Base-by-base conservation (phyloP, 306 rosid genomes). In the Acmispon strigosus region DNA sequence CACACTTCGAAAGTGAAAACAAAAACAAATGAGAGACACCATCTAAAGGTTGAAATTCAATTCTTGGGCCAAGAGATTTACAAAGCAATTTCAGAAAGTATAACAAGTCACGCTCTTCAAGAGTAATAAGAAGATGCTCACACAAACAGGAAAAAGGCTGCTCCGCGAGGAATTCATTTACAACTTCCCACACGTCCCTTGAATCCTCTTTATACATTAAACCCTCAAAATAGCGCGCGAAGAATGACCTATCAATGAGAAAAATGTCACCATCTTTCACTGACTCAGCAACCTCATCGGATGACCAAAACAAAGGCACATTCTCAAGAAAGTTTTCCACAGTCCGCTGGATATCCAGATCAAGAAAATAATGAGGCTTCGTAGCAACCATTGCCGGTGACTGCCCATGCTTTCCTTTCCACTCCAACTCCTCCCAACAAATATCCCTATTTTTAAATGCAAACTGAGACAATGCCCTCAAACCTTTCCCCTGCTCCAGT, bases 321-420 rank as follows among this genome's bases (percentile, higher is more conserved):
- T 93, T 71, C 43, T 81, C 84, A 27, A 88, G 78, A 84, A 86
- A 93, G 82, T 90, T 93, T 70, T 84, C 86, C 8, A 93, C 84
- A 0, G 98, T 93, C 73, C 7, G 81, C 71, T 83, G 79, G 49
- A 90, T 76, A 29, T 93, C 97, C 87, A 93, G 83, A 77, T 90
- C 92, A 19, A 87, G 97, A 84, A 93, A 88, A 75, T 90, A 90
- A 80, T 90, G 96, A 73, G 97, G 98, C 80, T 93, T 93, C 0
- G 98, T 93, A 11, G 98, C 97, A 81, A 93, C 97, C 81, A 93
- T 82, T 19, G 96, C 98, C 1, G 97, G 98, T 14, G 98, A 90
- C 58, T 90, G 98, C 74, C 98, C 98, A 77, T 93, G 98, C 73
- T 87, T 90, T 69, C 98, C 98, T 74, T 87, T 88, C 98, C 96